Conservation (phyloP, 345 rosid species). For the Arabis alpina region DNA sequence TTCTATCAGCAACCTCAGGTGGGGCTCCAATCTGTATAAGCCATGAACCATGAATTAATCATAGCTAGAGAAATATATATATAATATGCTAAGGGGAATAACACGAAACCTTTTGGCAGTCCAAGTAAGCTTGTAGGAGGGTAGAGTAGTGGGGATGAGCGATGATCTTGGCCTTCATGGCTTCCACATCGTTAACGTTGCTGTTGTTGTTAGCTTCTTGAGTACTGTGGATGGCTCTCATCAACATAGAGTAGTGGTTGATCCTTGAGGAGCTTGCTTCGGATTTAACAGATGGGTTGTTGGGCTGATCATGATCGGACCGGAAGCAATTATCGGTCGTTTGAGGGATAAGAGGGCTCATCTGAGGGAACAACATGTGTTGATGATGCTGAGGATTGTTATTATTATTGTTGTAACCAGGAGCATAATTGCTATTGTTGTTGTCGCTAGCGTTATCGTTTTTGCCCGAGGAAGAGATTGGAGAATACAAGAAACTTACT, state of each 20-base stretch:
- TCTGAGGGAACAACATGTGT: conserved; percentile 45
- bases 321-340: conserved; percentile 56
- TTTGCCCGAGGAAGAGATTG: conserved; percentile 59
- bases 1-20: conserved; percentile 75
- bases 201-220: conserved; percentile 52
- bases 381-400: conserved; percentile 33
- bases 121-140: conserved; percentile 91
- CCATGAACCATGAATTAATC: conserved; percentile 25
- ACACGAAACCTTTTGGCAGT: conserved; percentile 81
- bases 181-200: conserved; percentile 55
- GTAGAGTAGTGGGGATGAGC: conserved; percentile 91
- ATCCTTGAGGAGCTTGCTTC: conserved; percentile 65
- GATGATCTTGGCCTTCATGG: conserved; percentile 90
- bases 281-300: conserved; percentile 65
- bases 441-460: conserved; percentile 47
- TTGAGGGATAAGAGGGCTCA: conserved; percentile 48
- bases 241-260: conserved; percentile 63
- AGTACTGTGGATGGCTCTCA: conserved; percentile 52
- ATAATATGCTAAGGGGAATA: neutral
- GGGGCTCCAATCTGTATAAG: conserved; percentile 86
- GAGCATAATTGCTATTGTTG: conserved; percentile 42
- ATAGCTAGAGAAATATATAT: neutral
- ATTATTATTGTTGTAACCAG: conserved; percentile 35
- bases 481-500: conserved; percentile 76
- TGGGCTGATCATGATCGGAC: conserved; percentile 52